These are phyloP conservation scores for Antarctomyces pellizariae DNA, from an alignment of 495 filamentous ascomycete species.

Conservation along the genomic window DNA sequence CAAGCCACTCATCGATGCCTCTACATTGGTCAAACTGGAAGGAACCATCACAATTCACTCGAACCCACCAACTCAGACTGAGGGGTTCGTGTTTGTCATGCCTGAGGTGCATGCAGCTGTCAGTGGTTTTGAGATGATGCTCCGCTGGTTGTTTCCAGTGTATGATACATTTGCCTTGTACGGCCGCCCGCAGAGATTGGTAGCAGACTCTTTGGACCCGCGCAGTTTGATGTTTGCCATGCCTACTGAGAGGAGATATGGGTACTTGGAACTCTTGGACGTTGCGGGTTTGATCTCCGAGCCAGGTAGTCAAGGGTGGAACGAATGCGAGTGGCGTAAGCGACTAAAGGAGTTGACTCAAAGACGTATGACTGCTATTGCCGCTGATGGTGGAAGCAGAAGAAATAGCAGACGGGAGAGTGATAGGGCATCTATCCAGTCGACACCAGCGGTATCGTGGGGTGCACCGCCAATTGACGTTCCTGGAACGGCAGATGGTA, in stretches of 20 bases:
- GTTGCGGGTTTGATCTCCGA: conserved; percentile 56
- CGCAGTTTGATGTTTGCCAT: conserved; percentile 96
- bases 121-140: conserved; percentile 85
- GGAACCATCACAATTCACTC: conserved; percentile 72
- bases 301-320: conserved; percentile 57
- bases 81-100: conserved; percentile 96
- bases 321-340: conserved; percentile 72
- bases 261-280: conserved; percentile 76
- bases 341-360: conserved; percentile 76
- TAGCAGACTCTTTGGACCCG: conserved; percentile 65
- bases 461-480: conserved; percentile 14
- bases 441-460: conserved; percentile 27
- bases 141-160: conserved; percentile 82
- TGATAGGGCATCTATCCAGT: conserved; percentile 32
- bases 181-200: conserved; percentile 65
- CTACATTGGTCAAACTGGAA: conserved; percentile 84
- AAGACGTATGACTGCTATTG: conserved; percentile 39
- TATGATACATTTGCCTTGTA: conserved; percentile 89
- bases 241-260: conserved; percentile 69
- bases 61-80: conserved; percentile 42
- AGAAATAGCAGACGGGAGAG: conserved; percentile 36
- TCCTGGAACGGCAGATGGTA: conserved; percentile 17
- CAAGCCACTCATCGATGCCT: conserved; percentile 79
- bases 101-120: conserved; percentile 81
- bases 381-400: conserved; percentile 20